Evolutionary conservation across 768 basidiomycete genomes (phyloP), one percentile per base, ranked within the genome.

Genomic region (Xerocomellus dryophilus): DNA sequence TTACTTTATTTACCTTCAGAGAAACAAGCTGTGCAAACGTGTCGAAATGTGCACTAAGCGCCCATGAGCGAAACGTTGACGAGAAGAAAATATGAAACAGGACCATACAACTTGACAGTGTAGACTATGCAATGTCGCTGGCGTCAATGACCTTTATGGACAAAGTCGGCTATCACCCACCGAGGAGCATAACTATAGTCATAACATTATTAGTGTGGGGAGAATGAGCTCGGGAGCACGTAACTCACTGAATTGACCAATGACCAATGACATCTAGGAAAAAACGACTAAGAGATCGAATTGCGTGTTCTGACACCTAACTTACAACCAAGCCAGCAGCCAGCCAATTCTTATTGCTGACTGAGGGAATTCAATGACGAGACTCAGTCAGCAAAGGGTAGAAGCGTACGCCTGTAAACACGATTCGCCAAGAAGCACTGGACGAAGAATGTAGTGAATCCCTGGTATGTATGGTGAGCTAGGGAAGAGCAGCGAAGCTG

Each of bases 341-440:
- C 59, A 71, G 58, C 50, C 72, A 77, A 21, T 66, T 71, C 53
- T 74, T 74, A 61, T 79, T 80, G 69, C 78, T 81, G 48, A 81
- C 79, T 81, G 75, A 64, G 14, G 11, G 29, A n/a, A 18, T 15
- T 61, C 27, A 49, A 53, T 41, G n/a, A 23, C 41, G 42, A 23
- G 7, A 14, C 10, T n/a, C 20, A 11, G 6, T 6, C 14, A 51
- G 40, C 4, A 15, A 46, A 25, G 10, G n/a, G 18, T 14, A 18
- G 23, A 34, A 36, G 66, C 78, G 47, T 61, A 80, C 78, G 61
- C 44, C 67, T 73, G 71, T 77, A 84, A 4, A 84, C 70, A 1
- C 82, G 78, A 57, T 74, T 66, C 1, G 73, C 62, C 54, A 82
- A 73, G 67, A 83, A 84, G 36, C 78, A 74, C 67, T 84, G 83